These are phyloP conservation scores for Pharnaceum exiguum DNA, from an alignment of 148 eudicot genomes.

Conservation along the genomic window DNA sequence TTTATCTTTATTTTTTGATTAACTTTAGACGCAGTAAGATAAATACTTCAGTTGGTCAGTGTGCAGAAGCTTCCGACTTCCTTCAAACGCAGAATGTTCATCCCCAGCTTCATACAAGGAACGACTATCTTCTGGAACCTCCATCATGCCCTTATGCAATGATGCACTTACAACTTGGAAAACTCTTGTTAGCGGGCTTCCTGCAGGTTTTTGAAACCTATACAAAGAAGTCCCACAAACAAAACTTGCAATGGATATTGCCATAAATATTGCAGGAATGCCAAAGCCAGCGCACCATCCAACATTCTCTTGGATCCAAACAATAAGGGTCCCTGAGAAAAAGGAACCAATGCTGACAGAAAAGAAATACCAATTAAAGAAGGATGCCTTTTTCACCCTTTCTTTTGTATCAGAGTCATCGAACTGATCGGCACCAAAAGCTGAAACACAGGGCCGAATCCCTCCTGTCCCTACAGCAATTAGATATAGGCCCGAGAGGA, in stretches of 20 bases:
- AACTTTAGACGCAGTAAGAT: too few relatives aligned
- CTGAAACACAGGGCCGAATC: slow-evolving; percentile 27
- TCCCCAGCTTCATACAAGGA: slow-evolving; percentile 15
- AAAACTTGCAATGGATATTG: slow-evolving; percentile 12
- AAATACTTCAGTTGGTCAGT: slow-evolving; percentile 14
- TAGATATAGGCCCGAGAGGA: slow-evolving; percentile 20
- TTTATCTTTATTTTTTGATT: too few relatives aligned
- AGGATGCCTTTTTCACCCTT: slow-evolving; percentile 20
- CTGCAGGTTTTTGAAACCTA: slow-evolving; percentile 18
- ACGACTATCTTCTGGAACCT: slow-evolving; percentile 10
- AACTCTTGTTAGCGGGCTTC: slow-evolving; percentile 21
- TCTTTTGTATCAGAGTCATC: slow-evolving; percentile 25
- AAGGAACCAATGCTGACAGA: slow-evolving; percentile 21
- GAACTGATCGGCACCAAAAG: slow-evolving; percentile 28
- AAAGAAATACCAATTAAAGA: slow-evolving; percentile 26
- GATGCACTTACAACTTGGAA: slow-evolving; percentile 19
- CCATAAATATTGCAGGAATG: slow-evolving; percentile 19
- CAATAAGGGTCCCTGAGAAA: slow-evolving; percentile 8
- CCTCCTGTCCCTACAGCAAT: slow-evolving; percentile 26
- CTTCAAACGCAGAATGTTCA: slow-evolving; percentile 5
- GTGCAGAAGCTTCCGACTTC: slow-evolving; percentile 17
- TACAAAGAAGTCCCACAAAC: slow-evolving; percentile 15
- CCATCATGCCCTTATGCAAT: slow-evolving; percentile 7
- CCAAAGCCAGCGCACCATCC: slow-evolving; percentile 22
- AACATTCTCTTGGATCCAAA: slow-evolving; percentile 17